phyloP scores from a whole-genome alignment of 768 basidiomycete species.

The Podaxis sp. region DNA sequence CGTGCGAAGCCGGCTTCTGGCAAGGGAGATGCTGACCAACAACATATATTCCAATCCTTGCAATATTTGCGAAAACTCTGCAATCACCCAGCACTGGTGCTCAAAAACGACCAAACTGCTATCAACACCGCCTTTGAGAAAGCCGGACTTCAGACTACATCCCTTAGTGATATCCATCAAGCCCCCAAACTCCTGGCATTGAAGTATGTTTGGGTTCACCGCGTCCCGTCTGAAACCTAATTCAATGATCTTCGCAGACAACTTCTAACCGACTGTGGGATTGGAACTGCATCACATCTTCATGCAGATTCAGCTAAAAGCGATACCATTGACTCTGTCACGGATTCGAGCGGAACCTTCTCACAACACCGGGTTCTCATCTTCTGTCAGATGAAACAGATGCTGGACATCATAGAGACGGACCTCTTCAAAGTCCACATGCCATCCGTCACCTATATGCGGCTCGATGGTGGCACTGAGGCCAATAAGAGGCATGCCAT shows the following conservation, averaged over 20 bases:
- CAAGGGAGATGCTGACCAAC: slow-evolving; percentile 50
- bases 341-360: slow-evolving; percentile 58
- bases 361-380: slow-evolving; percentile 98
- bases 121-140: slow-evolving; percentile 57
- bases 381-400: slow-evolving; percentile 99
- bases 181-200: slow-evolving; percentile 94
- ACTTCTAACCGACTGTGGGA: slow-evolving; percentile 92
- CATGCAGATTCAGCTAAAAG: slow-evolving; percentile 61
- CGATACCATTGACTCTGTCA: slow-evolving; percentile 61
- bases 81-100: slow-evolving; percentile 92
- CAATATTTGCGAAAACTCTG: slow-evolving; percentile 97
- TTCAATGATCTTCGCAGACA: slow-evolving; percentile 53
- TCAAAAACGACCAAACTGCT: slow-evolving; percentile 70
- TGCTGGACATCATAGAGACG: slow-evolving; percentile 96
- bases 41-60: slow-evolving; percentile 94
- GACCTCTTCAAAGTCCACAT: slow-evolving; percentile 90
- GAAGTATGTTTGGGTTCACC: slow-evolving; percentile 50
- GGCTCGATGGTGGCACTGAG: slow-evolving; percentile 92
- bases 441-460: slow-evolving; percentile 98
- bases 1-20: slow-evolving; percentile 40
- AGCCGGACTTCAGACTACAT: slow-evolving; percentile 43
- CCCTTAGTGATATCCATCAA: slow-evolving; percentile 79
- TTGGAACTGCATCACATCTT: slow-evolving; percentile 55
- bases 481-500: slow-evolving; percentile 92
- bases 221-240: neutral